Conservation (phyloP, 768 basidiomycete species). For the Amanita rubescens region DNA sequence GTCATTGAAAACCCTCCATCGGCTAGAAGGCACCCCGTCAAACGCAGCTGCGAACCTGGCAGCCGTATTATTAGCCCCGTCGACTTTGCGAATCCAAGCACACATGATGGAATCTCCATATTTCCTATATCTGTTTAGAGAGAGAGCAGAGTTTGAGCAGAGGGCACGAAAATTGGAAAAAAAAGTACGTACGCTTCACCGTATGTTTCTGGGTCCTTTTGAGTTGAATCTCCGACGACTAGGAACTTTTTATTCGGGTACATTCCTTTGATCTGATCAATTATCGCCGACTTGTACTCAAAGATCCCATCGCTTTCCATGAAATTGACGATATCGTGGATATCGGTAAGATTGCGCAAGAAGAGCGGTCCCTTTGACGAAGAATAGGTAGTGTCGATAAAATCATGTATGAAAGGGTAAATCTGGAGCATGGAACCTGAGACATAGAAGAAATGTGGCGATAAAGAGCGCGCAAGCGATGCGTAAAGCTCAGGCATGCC, state of each 20-base stretch:
- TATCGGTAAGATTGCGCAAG: slow-evolving; percentile 29
- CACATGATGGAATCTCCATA: slow-evolving; percentile 30
- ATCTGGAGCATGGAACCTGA: slow-evolving; percentile 39
- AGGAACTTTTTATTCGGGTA: slow-evolving; percentile 38
- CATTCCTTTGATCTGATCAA: slow-evolving; percentile 31
- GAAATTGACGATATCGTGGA: slow-evolving; percentile 23
- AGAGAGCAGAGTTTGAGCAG: background rate
- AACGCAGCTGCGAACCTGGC: slow-evolving; percentile 30
- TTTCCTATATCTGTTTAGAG: slow-evolving; percentile 24
- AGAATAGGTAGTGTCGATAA: slow-evolving; percentile 29
- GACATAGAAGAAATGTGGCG: slow-evolving; percentile 35
- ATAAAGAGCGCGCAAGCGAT: slow-evolving; percentile 27
- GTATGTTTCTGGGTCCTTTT: slow-evolving; percentile 40
- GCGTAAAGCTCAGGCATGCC: slow-evolving; percentile 40
- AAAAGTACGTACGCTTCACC: slow-evolving; percentile 28
- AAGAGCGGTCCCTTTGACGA: slow-evolving; percentile 31
- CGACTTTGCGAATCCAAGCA: slow-evolving; percentile 38
- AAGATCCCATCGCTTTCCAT: slow-evolving; percentile 19
- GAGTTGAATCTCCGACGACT: slow-evolving; percentile 36
- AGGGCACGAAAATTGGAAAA: background rate
- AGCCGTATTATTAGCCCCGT: slow-evolving; percentile 33
- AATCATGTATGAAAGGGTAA: slow-evolving; percentile 35
- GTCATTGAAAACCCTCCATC: slow-evolving; percentile 28
- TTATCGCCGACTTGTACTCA: slow-evolving; percentile 29
- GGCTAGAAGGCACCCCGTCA: slow-evolving; percentile 24